These are phyloP conservation scores for Sporothrix mexicana DNA, from an alignment of 2,329 filamentous ascomycete genomes.

Conservation along the genomic window DNA sequence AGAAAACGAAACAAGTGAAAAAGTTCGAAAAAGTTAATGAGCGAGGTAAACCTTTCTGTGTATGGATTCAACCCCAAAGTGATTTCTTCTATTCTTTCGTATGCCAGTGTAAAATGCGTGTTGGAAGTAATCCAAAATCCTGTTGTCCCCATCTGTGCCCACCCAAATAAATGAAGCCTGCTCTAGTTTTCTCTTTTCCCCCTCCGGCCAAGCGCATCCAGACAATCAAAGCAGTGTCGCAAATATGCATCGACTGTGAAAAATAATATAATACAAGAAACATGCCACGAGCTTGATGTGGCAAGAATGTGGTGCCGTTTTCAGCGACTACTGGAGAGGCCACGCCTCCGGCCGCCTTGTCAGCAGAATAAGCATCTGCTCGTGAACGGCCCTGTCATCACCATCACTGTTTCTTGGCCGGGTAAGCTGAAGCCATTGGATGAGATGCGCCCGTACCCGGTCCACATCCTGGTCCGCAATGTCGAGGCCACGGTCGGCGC, in stretches of 20 bases:
- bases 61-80: neutral
- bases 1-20: neutral
- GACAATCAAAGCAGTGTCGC: too few species aligned
- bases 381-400: neutral
- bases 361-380: conserved; percentile 34
- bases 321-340: conserved; percentile 27
- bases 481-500: conserved; percentile 70
- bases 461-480: conserved; percentile 59
- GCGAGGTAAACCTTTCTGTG: conserved; percentile 1
- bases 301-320: neutral
- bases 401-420: conserved; percentile 42
- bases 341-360: conserved; percentile 36
- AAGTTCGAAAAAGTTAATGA: neutral
- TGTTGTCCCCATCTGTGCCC: neutral
- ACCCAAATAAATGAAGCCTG: neutral
- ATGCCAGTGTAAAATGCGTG: conserved; percentile 14
- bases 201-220: too few species aligned
- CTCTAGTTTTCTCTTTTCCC: neutral
- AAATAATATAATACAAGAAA: conserved; percentile 14
- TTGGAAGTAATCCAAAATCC: neutral
- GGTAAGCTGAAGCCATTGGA: conserved; percentile 57
- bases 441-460: conserved; percentile 57
- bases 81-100: neutral
- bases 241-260: too few species aligned
- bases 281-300: neutral